Conservation (phyloP, 208 protist genomes). For the Crithidia bombi region DNA sequence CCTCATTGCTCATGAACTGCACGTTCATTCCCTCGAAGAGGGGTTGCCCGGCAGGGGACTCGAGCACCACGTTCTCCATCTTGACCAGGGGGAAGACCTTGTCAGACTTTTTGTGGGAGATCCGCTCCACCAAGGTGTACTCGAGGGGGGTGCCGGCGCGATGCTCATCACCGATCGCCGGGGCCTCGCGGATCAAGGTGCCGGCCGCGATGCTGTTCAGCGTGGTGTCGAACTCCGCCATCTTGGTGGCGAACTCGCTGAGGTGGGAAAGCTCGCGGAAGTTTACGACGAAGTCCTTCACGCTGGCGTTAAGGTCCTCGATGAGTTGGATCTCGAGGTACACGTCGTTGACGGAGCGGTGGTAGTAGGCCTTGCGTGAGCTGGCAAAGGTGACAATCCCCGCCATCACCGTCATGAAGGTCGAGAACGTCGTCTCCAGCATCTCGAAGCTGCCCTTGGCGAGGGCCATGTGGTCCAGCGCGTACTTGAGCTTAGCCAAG, state of each 20-base stretch:
- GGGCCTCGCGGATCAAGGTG: slow-evolving; percentile 36
- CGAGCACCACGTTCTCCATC: slow-evolving; percentile 60
- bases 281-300: slow-evolving; percentile 88
- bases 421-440: slow-evolving; percentile 72
- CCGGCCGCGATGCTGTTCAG: slow-evolving; percentile 74
- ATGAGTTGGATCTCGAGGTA: slow-evolving; percentile 85
- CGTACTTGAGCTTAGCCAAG: slow-evolving; percentile 62
- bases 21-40: slow-evolving; percentile 68
- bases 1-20: slow-evolving; percentile 59
- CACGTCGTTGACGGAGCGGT: slow-evolving; percentile 60
- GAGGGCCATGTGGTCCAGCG: slow-evolving; percentile 81
- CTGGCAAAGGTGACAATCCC: slow-evolving; percentile 64
- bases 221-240: slow-evolving; percentile 81
- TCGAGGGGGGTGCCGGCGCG: slow-evolving; percentile 23
- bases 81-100: slow-evolving; percentile 49
- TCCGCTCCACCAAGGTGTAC: slow-evolving; percentile 48
- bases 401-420: slow-evolving; percentile 61
- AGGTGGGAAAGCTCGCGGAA: slow-evolving; percentile 88
- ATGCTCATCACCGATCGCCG: slow-evolving; percentile 11
- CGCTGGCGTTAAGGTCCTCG: slow-evolving; percentile 77
- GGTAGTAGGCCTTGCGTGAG: slow-evolving; percentile 36
- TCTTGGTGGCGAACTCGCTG: slow-evolving; percentile 76
- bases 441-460: slow-evolving; percentile 78
- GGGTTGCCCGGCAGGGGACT: slow-evolving; percentile 62
- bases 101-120: slow-evolving; percentile 1